Evolutionary conservation across 306 rosid species (phyloP), one percentile per base, ranked within the genome.

Genomic region (Datisca glomerata): DNA sequence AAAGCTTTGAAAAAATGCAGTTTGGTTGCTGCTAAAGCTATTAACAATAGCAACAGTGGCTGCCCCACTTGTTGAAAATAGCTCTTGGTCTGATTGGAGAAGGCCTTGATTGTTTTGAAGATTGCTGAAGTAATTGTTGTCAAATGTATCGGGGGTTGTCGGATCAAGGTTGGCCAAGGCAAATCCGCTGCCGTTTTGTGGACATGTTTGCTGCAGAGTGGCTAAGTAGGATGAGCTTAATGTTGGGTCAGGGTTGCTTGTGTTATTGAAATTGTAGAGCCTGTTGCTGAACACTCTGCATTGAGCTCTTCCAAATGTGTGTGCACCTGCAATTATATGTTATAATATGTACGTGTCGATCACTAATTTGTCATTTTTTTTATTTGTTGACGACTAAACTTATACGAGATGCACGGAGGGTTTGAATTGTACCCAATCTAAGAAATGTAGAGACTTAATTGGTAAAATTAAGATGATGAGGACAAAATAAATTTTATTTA

Each of bases 321-420:
- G 95, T 0, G 93, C 93, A 27, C 87, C 92, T 84, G 40, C 29
- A 49, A n/a, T n/a, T n/a, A n/a, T n/a, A n/a, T n/a, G n/a, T n/a
- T n/a, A n/a, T n/a, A n/a, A n/a, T n/a, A n/a, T n/a, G n/a, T n/a
- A n/a, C n/a, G n/a, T n/a, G n/a, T n/a, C n/a, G n/a, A n/a, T n/a
- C n/a, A n/a, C n/a, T n/a, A n/a, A n/a, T n/a, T n/a, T n/a, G n/a
- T n/a, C n/a, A n/a, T n/a, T n/a, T n/a, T n/a, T n/a, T n/a, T n/a
- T n/a, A n/a, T n/a, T n/a, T n/a, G n/a, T 21, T 50, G n/a, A n/a
- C n/a, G n/a, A n/a, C n/a, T n/a, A n/a, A n/a, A n/a, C n/a, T n/a
- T n/a, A n/a, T n/a, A n/a, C n/a, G n/a, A n/a, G n/a, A n/a, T n/a
- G n/a, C n/a, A n/a, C n/a, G n/a, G n/a, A n/a, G n/a, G n/a, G n/a